Evolutionary conservation across 768 basidiomycete genomes (phyloP), one percentile per base, ranked within the genome.

Genomic region (Holtermannia corniformis): DNA sequence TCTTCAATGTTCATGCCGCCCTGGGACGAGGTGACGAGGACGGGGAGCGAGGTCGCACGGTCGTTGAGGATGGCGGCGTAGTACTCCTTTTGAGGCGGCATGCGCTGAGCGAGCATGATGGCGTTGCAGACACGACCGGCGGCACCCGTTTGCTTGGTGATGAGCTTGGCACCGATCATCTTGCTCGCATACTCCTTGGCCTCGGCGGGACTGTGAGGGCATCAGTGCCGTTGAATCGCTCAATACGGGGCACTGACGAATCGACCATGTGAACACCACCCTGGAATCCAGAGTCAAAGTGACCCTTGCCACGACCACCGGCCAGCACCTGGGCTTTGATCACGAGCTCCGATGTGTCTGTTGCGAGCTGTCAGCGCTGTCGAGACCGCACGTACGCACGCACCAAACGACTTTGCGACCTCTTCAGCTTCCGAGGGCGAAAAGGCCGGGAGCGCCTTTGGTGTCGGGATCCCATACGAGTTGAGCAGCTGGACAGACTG

Each of bases 1-100:
- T 99, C 95, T 73, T 99, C 95, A 67, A 99, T 99, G 67, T 97
- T 97, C 95, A 99, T 99, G 52, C 95, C 95, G 51, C 95, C 95
- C 70, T 96, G 91, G 19, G 80, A 79, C 42, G 95, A 97, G 19
- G 84, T 84, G 50, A 99, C 93, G 44, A 99, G 80, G 25, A 96
- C 95, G 42, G 90, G 87, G 13, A 87, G 85, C 55, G 89, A 84
- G 4, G 84, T 77, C 13, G 80, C 81, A 61, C 95, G 87, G 78
- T 99, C 95, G 68, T 96, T 96, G 50, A 99, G 81, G 26, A 97
- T 82, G 13, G 95, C 95, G 47, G 92, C 86, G 67, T 99, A 99
- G 78, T 97, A 97, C 73, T 99, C 95, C 71, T 99, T 95, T 41
- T 82, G 80, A 27, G 95, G 88, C 56, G 86, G 81, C 57, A 90